Conservation (phyloP, 1,284 basidiomycete species). For the Microbotryum violaceum region DNA sequence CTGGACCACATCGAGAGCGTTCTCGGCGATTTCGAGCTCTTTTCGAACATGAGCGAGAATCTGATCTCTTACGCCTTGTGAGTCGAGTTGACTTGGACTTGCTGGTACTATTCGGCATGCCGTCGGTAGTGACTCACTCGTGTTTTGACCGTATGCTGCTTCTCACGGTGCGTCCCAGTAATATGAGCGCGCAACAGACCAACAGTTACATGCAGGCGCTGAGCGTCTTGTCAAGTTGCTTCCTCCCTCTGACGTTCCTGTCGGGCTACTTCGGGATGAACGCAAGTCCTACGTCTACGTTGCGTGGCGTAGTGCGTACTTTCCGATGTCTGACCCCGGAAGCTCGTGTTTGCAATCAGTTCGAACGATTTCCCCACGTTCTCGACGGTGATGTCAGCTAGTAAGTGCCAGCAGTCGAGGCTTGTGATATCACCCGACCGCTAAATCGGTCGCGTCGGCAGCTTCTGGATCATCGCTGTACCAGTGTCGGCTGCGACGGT, state of each 20-base stretch:
- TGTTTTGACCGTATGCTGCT: too few species aligned
- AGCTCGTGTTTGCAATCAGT: constrained; percentile 36
- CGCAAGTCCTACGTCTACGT: constrained; percentile 49
- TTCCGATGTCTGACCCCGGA: constrained; percentile 43
- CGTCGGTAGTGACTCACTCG: too few species aligned
- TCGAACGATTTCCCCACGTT: constrained; percentile 38
- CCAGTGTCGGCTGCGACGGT: constrained; percentile 55
- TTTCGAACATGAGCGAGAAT: constrained; percentile 49
- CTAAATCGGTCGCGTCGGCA: constrained; percentile 28
- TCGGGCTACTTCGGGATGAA: constrained; percentile 57
- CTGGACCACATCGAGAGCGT: constrained; percentile 23
- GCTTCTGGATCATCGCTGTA: constrained; percentile 59
- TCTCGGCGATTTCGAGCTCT: constrained; percentile 13
- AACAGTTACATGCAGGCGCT: constrained; percentile 61
- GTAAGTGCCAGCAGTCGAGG: not conserved
- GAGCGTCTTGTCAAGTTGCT: constrained; percentile 59
- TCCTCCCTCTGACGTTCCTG: constrained; percentile 59
- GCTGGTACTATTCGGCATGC: constrained; percentile 43
- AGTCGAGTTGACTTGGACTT: constrained; percentile 2
- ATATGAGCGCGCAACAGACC: constrained; percentile 41
- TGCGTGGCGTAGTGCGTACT: constrained; percentile 11
- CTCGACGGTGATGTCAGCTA: constrained; percentile 2
- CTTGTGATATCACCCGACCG: constrained; percentile 2
- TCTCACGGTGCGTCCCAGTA: too few species aligned
- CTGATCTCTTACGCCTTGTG: constrained; percentile 58